Evolutionary conservation across 176 grass and related monocot species (phyloP).

Genomic region (Triticum monococcum): DNA sequence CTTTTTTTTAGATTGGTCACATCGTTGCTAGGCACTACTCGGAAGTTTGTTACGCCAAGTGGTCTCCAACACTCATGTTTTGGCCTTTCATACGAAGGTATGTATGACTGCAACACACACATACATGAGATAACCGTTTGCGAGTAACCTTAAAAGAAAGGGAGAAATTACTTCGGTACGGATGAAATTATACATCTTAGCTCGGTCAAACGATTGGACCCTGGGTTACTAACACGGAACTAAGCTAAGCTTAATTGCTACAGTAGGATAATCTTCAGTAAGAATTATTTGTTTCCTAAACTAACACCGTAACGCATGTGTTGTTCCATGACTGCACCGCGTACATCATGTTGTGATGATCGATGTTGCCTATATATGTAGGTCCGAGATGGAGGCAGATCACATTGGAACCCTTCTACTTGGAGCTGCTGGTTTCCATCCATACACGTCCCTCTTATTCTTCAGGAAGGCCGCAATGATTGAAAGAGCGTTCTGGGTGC

Average conservation of each 20-base stretch:
- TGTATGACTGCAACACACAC: neutral
- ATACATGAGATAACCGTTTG: too few relatives aligned
- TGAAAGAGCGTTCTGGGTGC: too few relatives aligned
- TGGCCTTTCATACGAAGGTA: neutral
- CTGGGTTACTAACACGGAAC: too few relatives aligned
- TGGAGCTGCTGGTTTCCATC: too few relatives aligned
- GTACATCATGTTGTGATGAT: too few relatives aligned
- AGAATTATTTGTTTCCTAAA: too few relatives aligned
- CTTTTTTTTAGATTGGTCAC: neutral
- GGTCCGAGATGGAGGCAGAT: neutral
- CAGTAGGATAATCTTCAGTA: neutral
- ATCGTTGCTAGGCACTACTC: neutral
- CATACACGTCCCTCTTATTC: too few relatives aligned
- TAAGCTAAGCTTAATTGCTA: neutral
- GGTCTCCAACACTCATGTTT: neutral
- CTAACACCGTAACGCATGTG: too few relatives aligned
- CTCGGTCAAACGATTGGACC: neutral
- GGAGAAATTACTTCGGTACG: too few relatives aligned
- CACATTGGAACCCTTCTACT: neutral
- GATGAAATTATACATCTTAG: neutral
- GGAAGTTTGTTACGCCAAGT: neutral
- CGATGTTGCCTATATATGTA: neutral
- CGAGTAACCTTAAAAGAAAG: too few relatives aligned
- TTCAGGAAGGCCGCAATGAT: too few relatives aligned
- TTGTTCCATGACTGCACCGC: too few relatives aligned